These are phyloP conservation scores for Leishmania tarentolae DNA, from an alignment of 208 protist species.

Conservation along the genomic window DNA sequence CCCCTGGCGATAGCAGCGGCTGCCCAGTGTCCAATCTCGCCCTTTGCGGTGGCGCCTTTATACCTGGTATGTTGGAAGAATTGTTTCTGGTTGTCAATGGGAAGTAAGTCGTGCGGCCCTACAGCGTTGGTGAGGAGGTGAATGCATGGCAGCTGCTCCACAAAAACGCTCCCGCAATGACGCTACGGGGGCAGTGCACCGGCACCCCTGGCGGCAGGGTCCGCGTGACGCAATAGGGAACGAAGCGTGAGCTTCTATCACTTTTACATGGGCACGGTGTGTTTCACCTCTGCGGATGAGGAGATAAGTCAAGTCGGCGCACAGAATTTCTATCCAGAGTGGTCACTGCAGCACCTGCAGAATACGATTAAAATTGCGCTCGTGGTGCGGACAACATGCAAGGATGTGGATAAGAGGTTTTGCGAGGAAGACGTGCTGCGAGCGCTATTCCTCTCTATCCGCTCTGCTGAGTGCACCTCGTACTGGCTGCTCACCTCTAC, in stretches of 20 bases:
- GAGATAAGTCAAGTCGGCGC: conserved; percentile 37
- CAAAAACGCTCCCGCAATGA: conserved; percentile 26
- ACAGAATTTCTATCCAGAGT: conserved; percentile 46
- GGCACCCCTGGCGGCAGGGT: not conserved
- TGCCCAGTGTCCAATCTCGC: conserved; percentile 45
- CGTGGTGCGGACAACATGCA: conserved; percentile 30
- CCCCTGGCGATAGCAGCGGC: conserved; percentile 6
- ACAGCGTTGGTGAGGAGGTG: conserved; percentile 39
- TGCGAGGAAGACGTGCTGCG: conserved; percentile 2
- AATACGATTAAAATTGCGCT: conserved; percentile 47
- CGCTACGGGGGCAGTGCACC: conserved; percentile 17
- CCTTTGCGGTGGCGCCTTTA: conserved; percentile 36
- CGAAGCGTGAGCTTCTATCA: conserved; percentile 12
- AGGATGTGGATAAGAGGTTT: conserved; percentile 30
- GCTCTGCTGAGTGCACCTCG: not conserved
- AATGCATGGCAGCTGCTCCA: conserved; percentile 48
- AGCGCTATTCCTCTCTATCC: not conserved
- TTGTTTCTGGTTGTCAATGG: conserved; percentile 45
- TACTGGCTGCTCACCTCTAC: not conserved
- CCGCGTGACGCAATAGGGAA: conserved; percentile 7
- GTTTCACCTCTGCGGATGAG: conserved; percentile 30
- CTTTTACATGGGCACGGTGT: conserved; percentile 10
- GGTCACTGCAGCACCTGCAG: conserved; percentile 54
- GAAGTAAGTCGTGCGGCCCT: conserved; percentile 35
- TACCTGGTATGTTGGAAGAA: conserved; percentile 44